Base-by-base conservation (phyloP, 2,329 filamentous ascomycete species). In the Claviceps sorghi region DNA sequence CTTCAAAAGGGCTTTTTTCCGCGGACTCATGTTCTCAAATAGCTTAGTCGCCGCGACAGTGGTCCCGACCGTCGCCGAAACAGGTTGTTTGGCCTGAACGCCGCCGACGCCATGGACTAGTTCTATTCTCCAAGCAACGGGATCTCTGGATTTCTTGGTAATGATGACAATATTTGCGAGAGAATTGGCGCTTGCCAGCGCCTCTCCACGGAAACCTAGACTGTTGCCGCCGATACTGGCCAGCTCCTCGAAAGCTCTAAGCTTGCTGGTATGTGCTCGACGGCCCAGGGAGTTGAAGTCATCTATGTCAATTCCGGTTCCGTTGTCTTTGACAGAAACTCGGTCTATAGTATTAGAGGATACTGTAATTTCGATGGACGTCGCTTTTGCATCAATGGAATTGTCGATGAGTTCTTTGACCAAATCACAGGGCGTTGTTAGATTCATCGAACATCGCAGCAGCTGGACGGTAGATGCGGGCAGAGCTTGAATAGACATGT, bases 401-500 rank as follows among this genome's bases (percentile, higher is more conserved):
- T 91, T 90, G 59, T 90, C 86, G 34, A 90, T 65, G 4, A 90
- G 78, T 65, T 90, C 86, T 62, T 90, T 90, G 58, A 88, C 76
- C 2, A 87, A 68, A 11, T 77, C 75, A 13, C 72, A 67, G 0
- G 85, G 75, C 8, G 78, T 77, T 5, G 75, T 71, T 49, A 89
- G 73, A 46, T 75, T 72, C 58, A 82, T 72, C 2, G 78, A 72
- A 8, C 84, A 80, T 38, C 80, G 76, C 7, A 90, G 70, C 11
- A 78, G 73, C 47, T 75, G 74, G 22, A 75, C 69, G 15, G 76
- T 73, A 3, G 70, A 65, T 40, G 69, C 59, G 2, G 78, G 68
- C 8, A 84, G 69, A 22, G 69, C 62, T 52, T 64, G 61, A 53
- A 84, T 80, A 42, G 71, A 57, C 75, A 78, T 79, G 19, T 15